A percentile compares a stretch with the other conserved stretches of the same genome.
These are phyloP conservation scores for Coniochaeta sp. DNA, from an alignment of 2,329 filamentous ascomycete genomes.

Conservation along the genomic window DNA sequence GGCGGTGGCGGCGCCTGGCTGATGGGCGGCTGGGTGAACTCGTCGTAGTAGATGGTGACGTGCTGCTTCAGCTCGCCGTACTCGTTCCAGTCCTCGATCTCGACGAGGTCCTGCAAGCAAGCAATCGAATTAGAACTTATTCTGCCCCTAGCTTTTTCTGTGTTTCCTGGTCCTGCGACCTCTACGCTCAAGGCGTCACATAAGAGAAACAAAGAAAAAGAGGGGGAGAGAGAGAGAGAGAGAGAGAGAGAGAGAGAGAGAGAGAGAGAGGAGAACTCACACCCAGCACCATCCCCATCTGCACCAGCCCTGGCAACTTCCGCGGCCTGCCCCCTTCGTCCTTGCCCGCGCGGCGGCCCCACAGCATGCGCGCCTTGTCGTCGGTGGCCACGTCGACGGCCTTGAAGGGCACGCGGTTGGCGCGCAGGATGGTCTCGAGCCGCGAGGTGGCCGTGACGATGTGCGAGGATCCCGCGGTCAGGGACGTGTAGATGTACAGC, in stretches of 20 bases:
- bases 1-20: slow-evolving; percentile 37
- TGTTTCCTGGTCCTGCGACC: too few species aligned
- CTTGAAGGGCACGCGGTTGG: slow-evolving; percentile 90
- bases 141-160: too few species aligned
- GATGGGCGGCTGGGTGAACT: slow-evolving; percentile 50
- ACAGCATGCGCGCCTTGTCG: slow-evolving; percentile 80
- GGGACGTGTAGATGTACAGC: slow-evolving; percentile 92
- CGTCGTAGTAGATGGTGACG: slow-evolving; percentile 62
- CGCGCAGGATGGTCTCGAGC: slow-evolving; percentile 91
- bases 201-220: slow-evolving; percentile 1
- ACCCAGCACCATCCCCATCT: slow-evolving; percentile 76
- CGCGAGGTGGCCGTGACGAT: slow-evolving; percentile 94
- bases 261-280: slow-evolving; percentile 47
- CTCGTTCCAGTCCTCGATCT: slow-evolving; percentile 99
- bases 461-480: slow-evolving; percentile 91
- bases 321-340: slow-evolving; percentile 51
- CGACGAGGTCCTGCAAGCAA: slow-evolving; percentile 87
- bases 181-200: too few species aligned
- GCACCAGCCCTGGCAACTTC: slow-evolving; percentile 84
- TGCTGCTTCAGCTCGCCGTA: slow-evolving; percentile 91
- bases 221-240: too few species aligned
- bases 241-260: neutral
- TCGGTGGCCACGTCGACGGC: slow-evolving; percentile 88
- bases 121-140: too few species aligned
- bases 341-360: slow-evolving; percentile 76